phyloP scores from a whole-genome alignment of 2,329 filamentous ascomycete species.

The Penicillium hesseltinei region DNA sequence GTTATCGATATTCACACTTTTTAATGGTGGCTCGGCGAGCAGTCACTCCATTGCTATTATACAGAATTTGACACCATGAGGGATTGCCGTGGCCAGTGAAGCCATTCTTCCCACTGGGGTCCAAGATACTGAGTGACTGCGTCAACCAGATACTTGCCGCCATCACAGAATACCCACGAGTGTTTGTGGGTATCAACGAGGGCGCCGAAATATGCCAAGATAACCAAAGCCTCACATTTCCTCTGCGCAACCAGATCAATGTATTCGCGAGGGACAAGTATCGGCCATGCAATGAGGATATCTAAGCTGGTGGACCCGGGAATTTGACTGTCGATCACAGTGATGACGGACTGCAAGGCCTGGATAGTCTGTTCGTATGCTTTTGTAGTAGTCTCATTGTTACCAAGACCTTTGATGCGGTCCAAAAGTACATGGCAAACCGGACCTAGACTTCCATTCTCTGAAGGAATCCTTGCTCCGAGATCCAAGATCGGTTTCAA shows the following conservation, averaged over 20 bases:
- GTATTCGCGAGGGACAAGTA: conserved; percentile 31
- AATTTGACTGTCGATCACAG: neutral
- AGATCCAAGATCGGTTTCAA: conserved; percentile 11
- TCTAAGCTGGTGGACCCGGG: neutral
- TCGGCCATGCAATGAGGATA: conserved; percentile 25
- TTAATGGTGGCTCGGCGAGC: neutral
- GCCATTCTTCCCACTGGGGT: conserved; percentile 27
- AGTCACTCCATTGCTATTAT: neutral
- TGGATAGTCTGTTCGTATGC: conserved; percentile 12
- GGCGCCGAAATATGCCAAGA: conserved; percentile 41
- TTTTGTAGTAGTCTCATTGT: neutral
- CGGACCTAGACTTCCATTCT: conserved; percentile 1
- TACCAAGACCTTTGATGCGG: conserved; percentile 7
- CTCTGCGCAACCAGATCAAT: conserved; percentile 30
- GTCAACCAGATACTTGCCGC: conserved; percentile 29
- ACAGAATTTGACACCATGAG: neutral
- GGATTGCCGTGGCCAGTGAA: conserved; percentile 24
- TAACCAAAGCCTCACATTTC: conserved; percentile 39
- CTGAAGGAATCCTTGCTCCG: neutral
- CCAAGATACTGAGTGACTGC: conserved; percentile 26
- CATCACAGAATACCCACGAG: conserved; percentile 37
- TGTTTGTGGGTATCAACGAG: conserved; percentile 34
- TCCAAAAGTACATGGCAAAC: conserved; percentile 8
- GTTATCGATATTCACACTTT: neutral
- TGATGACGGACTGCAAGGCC: conserved; percentile 9